These are phyloP conservation scores for Afroboletus lepidellus DNA, from an alignment of 1,284 basidiomycete species.

Conservation along the genomic window DNA sequence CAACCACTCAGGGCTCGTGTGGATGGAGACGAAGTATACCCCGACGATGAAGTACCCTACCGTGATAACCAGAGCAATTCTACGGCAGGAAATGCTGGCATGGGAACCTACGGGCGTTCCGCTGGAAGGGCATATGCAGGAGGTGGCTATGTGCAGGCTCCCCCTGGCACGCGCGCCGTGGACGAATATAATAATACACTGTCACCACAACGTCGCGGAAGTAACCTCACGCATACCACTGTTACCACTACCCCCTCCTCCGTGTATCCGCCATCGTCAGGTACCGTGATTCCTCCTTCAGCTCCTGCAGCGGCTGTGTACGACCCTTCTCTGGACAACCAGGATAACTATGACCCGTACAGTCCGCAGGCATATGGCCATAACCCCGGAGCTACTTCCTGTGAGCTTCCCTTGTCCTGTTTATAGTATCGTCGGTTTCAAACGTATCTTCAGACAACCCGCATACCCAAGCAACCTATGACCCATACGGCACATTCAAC, in stretches of 20 bases:
- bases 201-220: slow-evolving; percentile 43
- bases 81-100: slow-evolving; percentile 23
- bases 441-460: slow-evolving; percentile 47
- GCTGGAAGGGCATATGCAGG: slow-evolving; percentile 37
- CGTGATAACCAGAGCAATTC: slow-evolving; percentile 29
- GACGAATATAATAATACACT: slow-evolving; percentile 67
- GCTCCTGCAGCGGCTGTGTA: slow-evolving; percentile 26
- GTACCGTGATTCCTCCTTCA: slow-evolving; percentile 18
- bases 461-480: slow-evolving; percentile 48
- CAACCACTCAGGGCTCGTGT: slow-evolving; percentile 62
- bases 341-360: slow-evolving; percentile 35
- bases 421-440: not conserved
- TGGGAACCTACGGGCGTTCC: slow-evolving; percentile 34
- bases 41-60: slow-evolving; percentile 43
- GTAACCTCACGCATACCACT: slow-evolving; percentile 42
- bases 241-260: slow-evolving; percentile 47
- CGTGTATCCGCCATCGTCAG: slow-evolving; percentile 36
- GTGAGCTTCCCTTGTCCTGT: slow-evolving; percentile 43
- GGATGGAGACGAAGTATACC: slow-evolving; percentile 54
- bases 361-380: slow-evolving; percentile 52
- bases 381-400: slow-evolving; percentile 49
- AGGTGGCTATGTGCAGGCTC: slow-evolving; percentile 65
- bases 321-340: slow-evolving; percentile 21
- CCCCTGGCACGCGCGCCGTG: slow-evolving; percentile 63
- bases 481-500: slow-evolving; percentile 48